Evolutionary conservation across 495 filamentous ascomycete species (phyloP).

Genomic region (Pseudoneurospora amorphoporcata): DNA sequence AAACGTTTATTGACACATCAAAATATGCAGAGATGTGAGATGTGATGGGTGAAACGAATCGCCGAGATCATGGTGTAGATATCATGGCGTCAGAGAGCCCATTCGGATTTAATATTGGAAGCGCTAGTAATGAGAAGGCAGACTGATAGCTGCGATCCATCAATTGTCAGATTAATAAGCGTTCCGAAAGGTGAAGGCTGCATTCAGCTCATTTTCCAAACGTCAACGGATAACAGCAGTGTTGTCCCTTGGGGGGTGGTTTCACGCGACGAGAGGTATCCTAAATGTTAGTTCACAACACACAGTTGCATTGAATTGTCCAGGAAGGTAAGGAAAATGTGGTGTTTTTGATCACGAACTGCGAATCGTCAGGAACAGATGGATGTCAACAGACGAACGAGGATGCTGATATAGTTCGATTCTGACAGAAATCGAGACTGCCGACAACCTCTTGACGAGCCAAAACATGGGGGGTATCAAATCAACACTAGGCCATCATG

Average conservation of each 20-base stretch:
- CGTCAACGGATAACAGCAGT: not conserved
- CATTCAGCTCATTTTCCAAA: not conserved
- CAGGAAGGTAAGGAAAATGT: not conserved
- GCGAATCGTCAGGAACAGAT: not conserved
- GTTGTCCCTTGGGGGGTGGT: not conserved
- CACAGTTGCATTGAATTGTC: not conserved
- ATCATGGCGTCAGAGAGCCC: constrained; percentile 54
- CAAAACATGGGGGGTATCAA: not conserved
- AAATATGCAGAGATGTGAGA: constrained; percentile 4
- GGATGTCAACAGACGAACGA: not conserved
- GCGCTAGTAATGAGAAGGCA: constrained; percentile 40
- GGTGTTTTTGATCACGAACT: constrained; percentile 4
- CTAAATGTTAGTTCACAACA: not conserved
- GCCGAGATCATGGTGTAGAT: constrained; percentile 36
- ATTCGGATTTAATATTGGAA: constrained; percentile 41
- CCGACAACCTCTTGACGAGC: constrained; percentile 3
- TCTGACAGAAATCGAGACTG: constrained; percentile 8
- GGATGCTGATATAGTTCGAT: constrained; percentile 11
- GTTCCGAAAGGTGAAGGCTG: constrained; percentile 18
- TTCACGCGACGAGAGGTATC: not conserved
- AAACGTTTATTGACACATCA: not conserved
- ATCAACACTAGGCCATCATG: constrained; percentile 6
- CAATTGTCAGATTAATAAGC: constrained; percentile 41
- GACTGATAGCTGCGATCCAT: constrained; percentile 42
- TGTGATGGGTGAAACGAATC: constrained; percentile 52